phyloP scores from a whole-genome alignment of 306 rosid species.

The Acacia acuminata region DNA sequence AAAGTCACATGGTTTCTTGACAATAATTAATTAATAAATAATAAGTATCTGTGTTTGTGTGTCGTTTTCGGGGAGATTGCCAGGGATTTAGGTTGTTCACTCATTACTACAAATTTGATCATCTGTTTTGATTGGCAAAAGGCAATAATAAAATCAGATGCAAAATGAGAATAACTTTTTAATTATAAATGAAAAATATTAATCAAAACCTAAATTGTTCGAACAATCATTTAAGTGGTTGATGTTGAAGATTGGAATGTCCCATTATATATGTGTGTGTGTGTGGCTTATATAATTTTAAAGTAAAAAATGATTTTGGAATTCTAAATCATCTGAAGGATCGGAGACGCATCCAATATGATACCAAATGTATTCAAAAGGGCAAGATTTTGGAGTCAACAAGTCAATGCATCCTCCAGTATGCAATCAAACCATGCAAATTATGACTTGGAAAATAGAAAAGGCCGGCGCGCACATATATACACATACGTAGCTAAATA shows the following conservation, averaged over 20 bases:
- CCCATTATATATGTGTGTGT: background rate
- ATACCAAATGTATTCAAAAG: background rate
- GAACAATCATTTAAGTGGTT: background rate
- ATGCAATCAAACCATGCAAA: conserved; percentile 34
- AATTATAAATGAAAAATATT: background rate
- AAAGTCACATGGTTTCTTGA: background rate
- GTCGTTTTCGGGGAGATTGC: background rate
- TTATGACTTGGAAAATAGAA: conserved; percentile 26
- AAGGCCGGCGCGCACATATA: background rate
- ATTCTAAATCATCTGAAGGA: conserved; percentile 11
- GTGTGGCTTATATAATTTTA: background rate
- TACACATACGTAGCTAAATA: background rate
- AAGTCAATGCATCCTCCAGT: conserved; percentile 17
- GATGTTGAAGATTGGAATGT: conserved; percentile 14
- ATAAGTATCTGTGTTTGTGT: too few species aligned
- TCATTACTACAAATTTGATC: background rate
- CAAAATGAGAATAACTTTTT: background rate
- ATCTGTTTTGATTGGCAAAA: background rate
- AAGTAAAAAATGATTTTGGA: conserved; percentile 16
- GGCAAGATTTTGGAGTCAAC: background rate
- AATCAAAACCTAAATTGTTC: background rate
- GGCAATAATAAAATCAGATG: background rate
- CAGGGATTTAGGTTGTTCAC: background rate
- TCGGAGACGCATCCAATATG: background rate
- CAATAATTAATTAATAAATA: too few species aligned